Base-by-base conservation (phyloP, 352 stramenopile genomes). In the Plasmopara halstedii region DNA sequence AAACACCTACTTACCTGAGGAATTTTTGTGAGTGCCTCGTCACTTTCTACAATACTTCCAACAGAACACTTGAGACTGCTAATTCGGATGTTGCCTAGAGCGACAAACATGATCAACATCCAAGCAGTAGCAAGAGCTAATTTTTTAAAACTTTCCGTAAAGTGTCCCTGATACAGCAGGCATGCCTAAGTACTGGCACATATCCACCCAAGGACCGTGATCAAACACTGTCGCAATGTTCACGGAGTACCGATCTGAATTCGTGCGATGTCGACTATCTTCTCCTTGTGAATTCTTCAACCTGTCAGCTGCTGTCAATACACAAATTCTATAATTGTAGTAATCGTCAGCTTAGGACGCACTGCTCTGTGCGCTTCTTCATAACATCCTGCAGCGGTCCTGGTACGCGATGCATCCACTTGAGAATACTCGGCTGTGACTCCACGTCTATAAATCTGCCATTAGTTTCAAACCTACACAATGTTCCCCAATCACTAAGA, bases 161-260 rank as follows among this genome's bases (percentile, higher is more conserved):
- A 86, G 56, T 20, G 51, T 64, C n/a, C 81, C 81, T 17, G 62
- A 55, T 7, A 47, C 60, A 1, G 68, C 70, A 9, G 37, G 27
- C 36, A 88, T 70, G 10, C 67, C 66, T 6, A 87, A 34, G 34
- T 61, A 81, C 22, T 66, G 50, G 41, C 81, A 92, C 70, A 92
- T 88, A 9, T 87, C 71, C 44, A 89, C 78, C 81, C 81, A 92
- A 27, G 81, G 59, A 1, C 81, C 81, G 31, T 85, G 55, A 43
- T 92, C 81, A 56, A 92, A 92, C 18, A 83, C 70, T 2, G 73
- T 89, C 38, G 67, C 65, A 33, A 87, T 83, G 8, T 52, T 34
- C 17, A 73, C 64, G 0, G 64, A 67, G 48, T 67, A 69, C 26
- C 64, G 42, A 31, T 70, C 64, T 23, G 62, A 76, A 1, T 69